These are phyloP conservation scores for Ceratocystis albifundus DNA, from an alignment of 2,329 filamentous ascomycete genomes.

Conservation along the genomic window DNA sequence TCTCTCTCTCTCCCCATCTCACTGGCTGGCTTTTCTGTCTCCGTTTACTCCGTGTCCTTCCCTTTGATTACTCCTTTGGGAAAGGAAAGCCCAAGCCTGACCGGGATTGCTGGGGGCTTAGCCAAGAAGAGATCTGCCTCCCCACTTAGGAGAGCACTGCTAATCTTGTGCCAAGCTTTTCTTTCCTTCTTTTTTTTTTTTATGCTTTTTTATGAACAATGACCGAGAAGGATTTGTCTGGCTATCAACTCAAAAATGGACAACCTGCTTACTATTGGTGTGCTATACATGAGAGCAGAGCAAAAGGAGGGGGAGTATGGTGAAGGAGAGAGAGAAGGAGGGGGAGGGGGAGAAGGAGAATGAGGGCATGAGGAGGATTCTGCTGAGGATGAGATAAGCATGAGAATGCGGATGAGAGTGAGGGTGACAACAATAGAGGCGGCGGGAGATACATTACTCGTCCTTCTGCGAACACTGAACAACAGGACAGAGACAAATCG, in stretches of 20 bases:
- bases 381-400: no score
- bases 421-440: no score
- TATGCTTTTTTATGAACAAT: not conserved
- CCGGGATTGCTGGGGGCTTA: not conserved
- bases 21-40: not conserved
- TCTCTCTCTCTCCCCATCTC: not conserved
- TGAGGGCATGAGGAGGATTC: no score
- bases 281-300: no score
- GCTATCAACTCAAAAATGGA: conserved; percentile 4
- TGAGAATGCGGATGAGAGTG: no score
- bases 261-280: not conserved
- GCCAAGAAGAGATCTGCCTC: conserved; percentile 3
- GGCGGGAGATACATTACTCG: no score
- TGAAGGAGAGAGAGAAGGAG: no score
- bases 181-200: not conserved
- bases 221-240: not conserved
- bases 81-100: not conserved
- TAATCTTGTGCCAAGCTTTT: conserved; percentile 9
- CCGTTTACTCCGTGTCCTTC: not conserved
- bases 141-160: not conserved
- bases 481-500: no score
- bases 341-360: no score
- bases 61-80: not conserved
- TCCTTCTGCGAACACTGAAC: no score
- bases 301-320: no score